These are phyloP conservation scores for Jimgerdemannia lactiflua DNA, from an alignment of 192 early-diverging fungal species.

Conservation along the genomic window DNA sequence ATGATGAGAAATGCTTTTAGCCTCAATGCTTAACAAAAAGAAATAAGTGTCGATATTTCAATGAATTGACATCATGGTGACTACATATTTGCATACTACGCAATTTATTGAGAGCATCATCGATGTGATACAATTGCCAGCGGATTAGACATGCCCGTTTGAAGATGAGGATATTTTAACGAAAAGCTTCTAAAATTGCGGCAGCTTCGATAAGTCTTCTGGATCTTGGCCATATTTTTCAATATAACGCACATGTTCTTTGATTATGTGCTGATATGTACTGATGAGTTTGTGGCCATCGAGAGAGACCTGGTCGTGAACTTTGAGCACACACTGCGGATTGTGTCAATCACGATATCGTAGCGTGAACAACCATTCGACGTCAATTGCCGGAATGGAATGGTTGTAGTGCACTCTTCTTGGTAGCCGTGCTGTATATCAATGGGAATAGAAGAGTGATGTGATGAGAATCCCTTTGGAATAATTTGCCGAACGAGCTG, in stretches of 20 bases:
- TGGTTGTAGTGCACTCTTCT: conserved; percentile 46
- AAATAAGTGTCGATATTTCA: too few relatives aligned
- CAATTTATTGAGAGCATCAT: background rate
- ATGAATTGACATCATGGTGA: too few relatives aligned
- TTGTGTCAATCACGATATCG: conserved; percentile 34
- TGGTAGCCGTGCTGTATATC: conserved; percentile 32
- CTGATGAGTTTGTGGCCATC: conserved; percentile 24
- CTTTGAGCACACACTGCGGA: conserved; percentile 7
- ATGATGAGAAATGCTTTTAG: too few relatives aligned
- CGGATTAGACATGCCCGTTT: background rate
- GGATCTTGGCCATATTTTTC: conserved; percentile 33
- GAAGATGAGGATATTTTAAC: too few relatives aligned
- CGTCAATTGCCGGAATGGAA: conserved; percentile 42
- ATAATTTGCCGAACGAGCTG: background rate
- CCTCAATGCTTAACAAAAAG: too few relatives aligned
- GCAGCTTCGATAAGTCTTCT: background rate
- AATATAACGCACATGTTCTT: conserved; percentile 34
- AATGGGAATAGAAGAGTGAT: too few relatives aligned
- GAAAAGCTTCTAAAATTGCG: background rate
- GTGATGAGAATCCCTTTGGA: too few relatives aligned
- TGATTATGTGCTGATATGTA: conserved; percentile 20
- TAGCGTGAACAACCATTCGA: conserved; percentile 29
- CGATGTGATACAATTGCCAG: background rate
- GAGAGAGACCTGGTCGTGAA: conserved; percentile 11
- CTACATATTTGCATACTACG: too few relatives aligned